Base-by-base conservation (phyloP, 148 eudicot species). In the Cornus controversa region DNA sequence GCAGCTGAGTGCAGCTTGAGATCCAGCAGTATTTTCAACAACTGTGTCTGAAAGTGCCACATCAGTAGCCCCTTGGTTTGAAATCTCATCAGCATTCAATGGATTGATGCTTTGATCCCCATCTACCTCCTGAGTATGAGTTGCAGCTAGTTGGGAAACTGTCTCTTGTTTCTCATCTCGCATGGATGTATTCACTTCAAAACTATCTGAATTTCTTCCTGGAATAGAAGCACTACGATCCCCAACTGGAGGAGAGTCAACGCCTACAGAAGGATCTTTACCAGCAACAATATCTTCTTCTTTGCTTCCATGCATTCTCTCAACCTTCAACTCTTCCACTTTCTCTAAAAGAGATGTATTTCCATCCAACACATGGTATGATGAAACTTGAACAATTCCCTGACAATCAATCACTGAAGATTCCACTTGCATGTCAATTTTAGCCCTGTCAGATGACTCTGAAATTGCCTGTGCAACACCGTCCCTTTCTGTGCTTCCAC, bases 251-350 rank as follows among this genome's bases (percentile, higher is more conserved):
- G 63, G 37, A 60, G 45, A 68, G 69, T 58, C 69, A 18, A 58
- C 36, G 15, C 45, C 11, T 26, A 11, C 40, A 13, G 47, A 73
- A 25, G 53, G 14, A 76, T 71, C 80, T 69, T 34, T 37, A 47
- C 24, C 50, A 18, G 20, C 25, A 69, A 20, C 72, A n/a, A 6
- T 22, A 36, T 36, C 53, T 50, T 72, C 79, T 34, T 23, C 72
- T 20, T 34, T 63, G 60, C 13, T 65, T 25, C 60, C 36, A 16
- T 64, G 73, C 26, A 29, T 42, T 57, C 60, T 72, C 40, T 69
- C 74, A n/a, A 67, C 58, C 66, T 77, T 68, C 54, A 25, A 37
- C 42, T 67, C 84, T 72, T 20, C 74, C 40, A 20, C 57, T 75
- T 31, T 69, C 57, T 69, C 74, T 69, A 67, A 60, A 69, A 60